Base-by-base conservation (phyloP, 2,329 filamentous ascomycete genomes). In the Colletotrichum sp. region DNA sequence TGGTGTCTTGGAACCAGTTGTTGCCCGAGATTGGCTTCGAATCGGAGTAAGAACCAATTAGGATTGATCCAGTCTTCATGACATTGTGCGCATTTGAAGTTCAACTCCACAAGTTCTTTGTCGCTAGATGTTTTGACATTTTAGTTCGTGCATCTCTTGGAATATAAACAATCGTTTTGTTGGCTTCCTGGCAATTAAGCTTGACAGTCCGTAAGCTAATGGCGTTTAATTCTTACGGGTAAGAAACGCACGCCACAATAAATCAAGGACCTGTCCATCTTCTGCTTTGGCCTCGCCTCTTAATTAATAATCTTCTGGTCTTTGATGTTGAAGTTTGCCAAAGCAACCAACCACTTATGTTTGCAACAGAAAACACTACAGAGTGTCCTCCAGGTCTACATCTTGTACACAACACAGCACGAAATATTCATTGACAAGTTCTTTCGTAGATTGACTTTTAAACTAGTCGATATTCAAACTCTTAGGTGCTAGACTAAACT, bases 1-100 rank as follows among this genome's bases (percentile, higher is more conserved):
- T 32, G 15, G 61, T n/a, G 29, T 62, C 71, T 27, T 68, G 44
- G 71, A 22, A 57, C 19, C 22, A 22, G 12, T 27, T 69, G 3
- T 7, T 69, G 39, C 52, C 52, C 11, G 3, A 69, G 66, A 27
- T 66, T 29, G 63, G 63, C 5, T 66, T 66, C 22, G 32, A 66
- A 9, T 59, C 55, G n/a, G 44, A 52, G 44, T 52, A 22, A 25
- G 44, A 52, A 52, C 3, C 11, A 22, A 52, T 0, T 22, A 19
- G 4, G 3, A 52, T 52, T 52, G 6, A 22, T 52, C 11, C 1
- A 8, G n/a, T 52, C 6, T 52, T 52, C 39, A 22, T 49, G 39
- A 1, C 39, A 49, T 19, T 19, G 19, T 6, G 1, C 5, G 9
- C 0, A 3, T n/a, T 49, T 49, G 0, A 2, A 49, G 9, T 12